Evolutionary conservation across 345 rosid genomes (phyloP).

Genomic region (Nephelium lappaceum): DNA sequence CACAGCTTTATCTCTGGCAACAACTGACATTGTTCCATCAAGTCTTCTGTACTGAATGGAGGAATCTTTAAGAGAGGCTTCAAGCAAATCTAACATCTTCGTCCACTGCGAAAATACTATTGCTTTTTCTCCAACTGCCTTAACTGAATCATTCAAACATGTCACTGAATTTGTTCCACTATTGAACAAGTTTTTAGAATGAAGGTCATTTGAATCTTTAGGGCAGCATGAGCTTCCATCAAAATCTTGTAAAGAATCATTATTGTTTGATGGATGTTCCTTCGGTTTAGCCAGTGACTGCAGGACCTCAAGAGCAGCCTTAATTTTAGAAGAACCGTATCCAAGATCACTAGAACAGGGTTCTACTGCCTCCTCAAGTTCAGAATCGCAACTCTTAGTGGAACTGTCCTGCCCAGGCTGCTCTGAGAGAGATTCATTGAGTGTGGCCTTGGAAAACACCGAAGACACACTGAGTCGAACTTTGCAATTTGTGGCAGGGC

Average conservation of each 20-base stretch:
- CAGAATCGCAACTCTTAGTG: constrained; percentile 40
- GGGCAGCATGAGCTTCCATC: constrained; percentile 25
- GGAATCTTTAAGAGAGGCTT: constrained; percentile 71
- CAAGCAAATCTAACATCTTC: constrained; percentile 86
- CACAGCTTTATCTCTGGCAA: constrained; percentile 93
- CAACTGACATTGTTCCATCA: constrained; percentile 97
- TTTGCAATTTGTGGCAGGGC: constrained; percentile 72
- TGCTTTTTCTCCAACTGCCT: constrained; percentile 71
- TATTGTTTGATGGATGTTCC: constrained; percentile 27
- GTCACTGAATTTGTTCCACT: constrained; percentile 26
- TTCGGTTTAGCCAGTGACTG: constrained; percentile 55
- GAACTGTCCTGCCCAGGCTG: constrained; percentile 32
- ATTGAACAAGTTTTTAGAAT: constrained; percentile 14
- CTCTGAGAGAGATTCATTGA: constrained; percentile 44
- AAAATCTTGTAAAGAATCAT: constrained; percentile 19
- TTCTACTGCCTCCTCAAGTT: constrained; percentile 31
- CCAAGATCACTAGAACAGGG: constrained; percentile 33
- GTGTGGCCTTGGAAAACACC: constrained; percentile 55
- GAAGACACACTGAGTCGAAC: constrained; percentile 49
- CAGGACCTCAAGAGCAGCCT: constrained; percentile 82
- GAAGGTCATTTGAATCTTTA: constrained; percentile 31
- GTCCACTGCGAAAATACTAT: constrained; percentile 99
- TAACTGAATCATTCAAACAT: constrained; percentile 32
- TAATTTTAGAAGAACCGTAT: constrained; percentile 82
- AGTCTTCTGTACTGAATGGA: constrained; percentile 87